Evolutionary conservation across 2,329 filamentous ascomycete genomes (phyloP).

Genomic region (Aspergillus vadensis): DNA sequence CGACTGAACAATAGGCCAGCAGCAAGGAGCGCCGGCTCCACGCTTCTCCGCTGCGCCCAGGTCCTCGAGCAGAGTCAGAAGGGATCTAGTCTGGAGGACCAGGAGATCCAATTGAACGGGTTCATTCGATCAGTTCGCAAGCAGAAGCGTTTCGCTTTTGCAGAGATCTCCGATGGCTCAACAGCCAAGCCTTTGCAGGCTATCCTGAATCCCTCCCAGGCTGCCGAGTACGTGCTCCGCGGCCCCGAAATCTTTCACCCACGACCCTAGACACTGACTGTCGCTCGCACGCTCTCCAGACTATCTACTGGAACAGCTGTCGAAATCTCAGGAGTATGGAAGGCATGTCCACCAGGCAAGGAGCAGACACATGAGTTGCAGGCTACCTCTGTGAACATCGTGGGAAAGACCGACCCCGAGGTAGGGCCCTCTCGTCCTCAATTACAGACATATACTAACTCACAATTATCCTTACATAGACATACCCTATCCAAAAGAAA

Average conservation of each 20-base stretch:
- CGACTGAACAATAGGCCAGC: conserved; percentile 32
- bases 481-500: conserved; percentile 93
- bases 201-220: conserved; percentile 70
- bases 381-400: conserved; percentile 66
- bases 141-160: conserved; percentile 82
- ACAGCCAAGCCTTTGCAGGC: conserved; percentile 78
- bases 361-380: conserved; percentile 80
- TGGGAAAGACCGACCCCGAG: conserved; percentile 77
- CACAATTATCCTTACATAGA: conserved; percentile 52
- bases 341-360: conserved; percentile 64
- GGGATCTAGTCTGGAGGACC: conserved; percentile 36
- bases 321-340: conserved; percentile 75
- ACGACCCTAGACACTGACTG: neutral
- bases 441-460: neutral
- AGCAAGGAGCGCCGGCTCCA: conserved; percentile 19
- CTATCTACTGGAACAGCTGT: conserved; percentile 81
- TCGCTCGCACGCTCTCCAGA: conserved; percentile 50
- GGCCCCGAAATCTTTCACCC: neutral
- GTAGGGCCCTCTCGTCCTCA: conserved; percentile 53
- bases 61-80: conserved; percentile 37
- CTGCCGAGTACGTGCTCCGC: conserved; percentile 64
- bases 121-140: conserved; percentile 82
- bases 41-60: conserved; percentile 41
- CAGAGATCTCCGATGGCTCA: conserved; percentile 84
- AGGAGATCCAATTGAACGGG: conserved; percentile 66